phyloP scores from a whole-genome alignment of 805 yeast genomes.

The Saturnispora halmiae region DNA sequence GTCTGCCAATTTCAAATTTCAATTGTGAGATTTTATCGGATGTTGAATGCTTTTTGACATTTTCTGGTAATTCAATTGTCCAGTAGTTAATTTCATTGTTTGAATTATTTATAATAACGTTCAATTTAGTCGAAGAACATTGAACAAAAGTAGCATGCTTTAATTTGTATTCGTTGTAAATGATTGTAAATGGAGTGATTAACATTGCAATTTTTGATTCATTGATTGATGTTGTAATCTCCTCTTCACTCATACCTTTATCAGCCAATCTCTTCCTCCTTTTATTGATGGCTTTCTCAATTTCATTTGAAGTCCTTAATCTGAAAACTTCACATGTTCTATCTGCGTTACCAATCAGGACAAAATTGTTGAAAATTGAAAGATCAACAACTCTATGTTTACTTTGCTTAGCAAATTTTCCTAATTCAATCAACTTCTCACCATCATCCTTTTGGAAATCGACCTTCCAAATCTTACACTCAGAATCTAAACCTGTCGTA shows the following conservation, averaged over 20 bases:
- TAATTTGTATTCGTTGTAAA: constrained; percentile 59
- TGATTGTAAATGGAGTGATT: constrained; percentile 57
- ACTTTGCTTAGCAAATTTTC: constrained; percentile 66
- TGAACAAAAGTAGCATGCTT: constrained; percentile 59
- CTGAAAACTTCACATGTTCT: constrained; percentile 73
- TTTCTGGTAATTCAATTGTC: constrained; percentile 47
- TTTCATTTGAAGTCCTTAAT: constrained; percentile 66
- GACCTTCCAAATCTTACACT: constrained; percentile 75
- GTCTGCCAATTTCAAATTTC: constrained; percentile 53
- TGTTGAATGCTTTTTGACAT: constrained; percentile 39
- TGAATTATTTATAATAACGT: constrained; percentile 54
- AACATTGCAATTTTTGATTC: constrained; percentile 45
- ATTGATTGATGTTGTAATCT: constrained; percentile 42
- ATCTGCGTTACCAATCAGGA: constrained; percentile 72
- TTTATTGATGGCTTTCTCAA: constrained; percentile 64
- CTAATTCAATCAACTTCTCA: constrained; percentile 39
- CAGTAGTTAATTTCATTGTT: constrained; percentile 72
- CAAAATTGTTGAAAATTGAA: constrained; percentile 36
- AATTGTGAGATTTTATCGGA: constrained; percentile 34
- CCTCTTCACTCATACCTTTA: constrained; percentile 55
- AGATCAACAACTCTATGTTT: constrained; percentile 60
- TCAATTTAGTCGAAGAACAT: constrained; percentile 39
- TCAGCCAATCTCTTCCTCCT: constrained; percentile 72
- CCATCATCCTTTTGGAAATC: constrained; percentile 43
- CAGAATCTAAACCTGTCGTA: constrained; percentile 75